These are phyloP conservation scores for Nidularia pulvinata DNA, from an alignment of 768 basidiomycete species.

Conservation along the genomic window DNA sequence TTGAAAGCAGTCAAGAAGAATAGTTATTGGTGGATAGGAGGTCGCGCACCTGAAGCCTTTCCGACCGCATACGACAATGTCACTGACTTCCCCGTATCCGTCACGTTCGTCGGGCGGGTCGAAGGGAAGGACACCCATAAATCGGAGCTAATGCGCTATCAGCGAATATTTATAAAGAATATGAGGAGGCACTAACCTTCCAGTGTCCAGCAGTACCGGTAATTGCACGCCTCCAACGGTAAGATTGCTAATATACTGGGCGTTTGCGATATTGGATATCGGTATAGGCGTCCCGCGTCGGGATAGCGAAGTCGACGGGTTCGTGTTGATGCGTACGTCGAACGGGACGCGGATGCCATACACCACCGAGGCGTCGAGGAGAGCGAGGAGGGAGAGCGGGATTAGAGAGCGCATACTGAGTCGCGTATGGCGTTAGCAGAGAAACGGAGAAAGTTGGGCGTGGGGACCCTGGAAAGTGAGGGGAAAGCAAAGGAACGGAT, in stretches of 20 bases:
- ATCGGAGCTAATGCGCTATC: constrained; percentile 58
- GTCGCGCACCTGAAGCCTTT: constrained; percentile 47
- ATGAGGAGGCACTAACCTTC: constrained; percentile 50
- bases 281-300: constrained; percentile 35
- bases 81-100: constrained; percentile 54
- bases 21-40: not conserved
- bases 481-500: constrained; percentile 14
- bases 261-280: constrained; percentile 66
- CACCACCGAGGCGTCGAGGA: constrained; percentile 31
- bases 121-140: constrained; percentile 62
- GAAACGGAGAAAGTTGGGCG: constrained; percentile 15
- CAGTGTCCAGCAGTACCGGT: constrained; percentile 73
- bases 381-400: constrained; percentile 38
- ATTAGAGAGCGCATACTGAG: constrained; percentile 36
- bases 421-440: constrained; percentile 7
- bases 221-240: constrained; percentile 60
- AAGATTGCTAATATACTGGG: constrained; percentile 73
- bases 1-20: constrained; percentile 3
- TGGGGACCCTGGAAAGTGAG: constrained; percentile 9
- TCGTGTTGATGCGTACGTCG: constrained; percentile 24
- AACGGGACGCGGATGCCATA: constrained; percentile 38
- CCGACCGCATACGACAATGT: constrained; percentile 73
- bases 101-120: constrained; percentile 41
- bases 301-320: constrained; percentile 16
- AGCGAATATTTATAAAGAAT: not conserved